Evolutionary conservation across 2,329 filamentous ascomycete species (phyloP).

Genomic region (Geosmithia morbida): DNA sequence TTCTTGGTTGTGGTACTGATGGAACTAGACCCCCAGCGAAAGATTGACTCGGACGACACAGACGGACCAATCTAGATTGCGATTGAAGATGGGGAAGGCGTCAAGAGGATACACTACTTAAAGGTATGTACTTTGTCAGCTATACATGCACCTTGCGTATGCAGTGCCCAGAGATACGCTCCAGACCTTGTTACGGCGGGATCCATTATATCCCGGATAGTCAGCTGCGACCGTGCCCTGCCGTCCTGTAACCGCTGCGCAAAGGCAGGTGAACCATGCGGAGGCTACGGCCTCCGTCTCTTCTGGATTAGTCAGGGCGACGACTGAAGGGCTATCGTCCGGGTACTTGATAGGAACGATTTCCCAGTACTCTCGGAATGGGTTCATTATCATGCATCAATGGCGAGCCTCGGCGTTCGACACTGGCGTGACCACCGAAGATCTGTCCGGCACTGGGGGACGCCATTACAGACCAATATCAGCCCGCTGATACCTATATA

Average conservation of each 20-base stretch:
- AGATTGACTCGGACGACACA: too few species aligned
- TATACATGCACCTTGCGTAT: too few species aligned
- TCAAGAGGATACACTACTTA: not conserved
- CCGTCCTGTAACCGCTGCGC: not conserved
- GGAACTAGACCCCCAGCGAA: too few species aligned
- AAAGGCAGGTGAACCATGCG: not conserved
- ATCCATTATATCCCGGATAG: not conserved
- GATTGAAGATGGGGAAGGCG: not conserved
- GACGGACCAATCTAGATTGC: not conserved
- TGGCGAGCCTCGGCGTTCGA: slow-evolving; percentile 11
- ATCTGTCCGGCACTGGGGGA: not conserved
- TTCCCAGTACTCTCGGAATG: slow-evolving; percentile 10
- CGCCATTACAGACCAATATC: not conserved
- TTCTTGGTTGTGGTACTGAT: too few species aligned
- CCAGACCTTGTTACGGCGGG: not conserved
- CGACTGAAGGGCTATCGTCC: not conserved
- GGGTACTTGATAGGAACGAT: not conserved
- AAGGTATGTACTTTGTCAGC: not conserved
- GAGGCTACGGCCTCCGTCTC: not conserved
- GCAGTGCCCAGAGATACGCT: not conserved
- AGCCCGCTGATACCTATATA: not conserved
- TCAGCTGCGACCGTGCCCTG: not conserved
- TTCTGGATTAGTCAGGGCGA: not conserved
- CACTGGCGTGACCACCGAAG: slow-evolving; percentile 7
- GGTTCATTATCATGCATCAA: slow-evolving; percentile 13